Evolutionary conservation across 2,329 filamentous ascomycete genomes (phyloP).

Genomic region (Hypoxylon sp.): DNA sequence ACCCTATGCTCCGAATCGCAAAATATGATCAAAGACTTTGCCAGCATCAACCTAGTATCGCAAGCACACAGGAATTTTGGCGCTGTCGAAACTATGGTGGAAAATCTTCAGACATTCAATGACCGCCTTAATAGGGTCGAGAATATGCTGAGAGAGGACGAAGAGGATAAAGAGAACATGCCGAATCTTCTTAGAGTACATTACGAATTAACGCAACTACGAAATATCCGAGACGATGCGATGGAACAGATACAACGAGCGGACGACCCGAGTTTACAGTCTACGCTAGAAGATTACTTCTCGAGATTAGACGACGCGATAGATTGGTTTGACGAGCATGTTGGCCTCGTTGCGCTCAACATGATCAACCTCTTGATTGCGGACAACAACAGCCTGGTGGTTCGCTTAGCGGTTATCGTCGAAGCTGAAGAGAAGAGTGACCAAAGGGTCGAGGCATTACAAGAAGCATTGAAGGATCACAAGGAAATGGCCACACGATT

Average conservation of each 20-base stretch:
- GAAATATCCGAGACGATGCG: slow-evolving; percentile 95
- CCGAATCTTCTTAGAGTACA: slow-evolving; percentile 91
- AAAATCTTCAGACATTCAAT: slow-evolving; percentile 89
- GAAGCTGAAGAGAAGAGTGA: slow-evolving; percentile 98
- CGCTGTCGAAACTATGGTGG: slow-evolving; percentile 93
- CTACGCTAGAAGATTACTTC: slow-evolving; percentile 92
- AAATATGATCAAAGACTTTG: slow-evolving; percentile 97
- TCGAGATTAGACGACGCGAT: slow-evolving; percentile 86
- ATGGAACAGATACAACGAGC: slow-evolving; percentile 93
- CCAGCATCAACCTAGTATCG: slow-evolving; percentile 90
- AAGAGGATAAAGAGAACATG: slow-evolving; percentile 89
- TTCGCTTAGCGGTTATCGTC: slow-evolving; percentile 91
- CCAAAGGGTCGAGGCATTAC: slow-evolving; percentile 88
- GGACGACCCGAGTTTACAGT: slow-evolving; percentile 79
- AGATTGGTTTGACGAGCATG: slow-evolving; percentile 95
- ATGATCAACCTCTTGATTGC: slow-evolving; percentile 88
- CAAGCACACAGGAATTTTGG: slow-evolving; percentile 98
- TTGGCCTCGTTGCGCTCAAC: slow-evolving; percentile 89
- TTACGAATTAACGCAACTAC: slow-evolving; percentile 90
- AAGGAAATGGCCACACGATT: slow-evolving; percentile 94
- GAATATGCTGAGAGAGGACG: slow-evolving; percentile 84
- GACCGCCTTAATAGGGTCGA: slow-evolving; percentile 82
- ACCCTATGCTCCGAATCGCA: slow-evolving; percentile 97
- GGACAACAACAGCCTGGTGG: slow-evolving; percentile 90
- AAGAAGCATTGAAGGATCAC: slow-evolving; percentile 95